A percentile compares a stretch with the other conserved stretches of the same genome.
These are phyloP conservation scores for Phytophthora syringae DNA, from an alignment of 352 stramenopile species.

Conservation along the genomic window DNA sequence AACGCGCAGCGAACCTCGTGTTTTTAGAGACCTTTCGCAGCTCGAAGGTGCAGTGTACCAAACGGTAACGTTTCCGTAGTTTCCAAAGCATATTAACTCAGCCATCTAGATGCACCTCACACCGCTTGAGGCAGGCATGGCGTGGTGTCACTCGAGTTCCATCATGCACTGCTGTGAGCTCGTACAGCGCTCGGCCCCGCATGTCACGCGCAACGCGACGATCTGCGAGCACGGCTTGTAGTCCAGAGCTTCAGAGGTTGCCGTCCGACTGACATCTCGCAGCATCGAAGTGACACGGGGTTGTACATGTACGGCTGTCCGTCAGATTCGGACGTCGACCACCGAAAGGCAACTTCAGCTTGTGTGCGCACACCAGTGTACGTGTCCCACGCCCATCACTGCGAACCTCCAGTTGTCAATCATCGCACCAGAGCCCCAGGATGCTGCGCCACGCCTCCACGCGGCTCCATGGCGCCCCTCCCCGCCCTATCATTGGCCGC, in stretches of 20 bases:
- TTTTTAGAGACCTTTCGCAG: no score
- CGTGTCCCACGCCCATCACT: no score
- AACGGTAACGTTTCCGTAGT: no score
- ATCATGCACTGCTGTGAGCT: conserved; percentile 13
- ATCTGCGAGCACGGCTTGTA: conserved; percentile 26
- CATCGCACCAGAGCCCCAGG: conserved; percentile 1
- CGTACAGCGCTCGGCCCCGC: conserved; percentile 16
- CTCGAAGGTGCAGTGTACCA: no score
- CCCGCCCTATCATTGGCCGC: background rate
- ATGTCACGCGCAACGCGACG: conserved; percentile 10
- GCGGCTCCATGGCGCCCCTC: background rate
- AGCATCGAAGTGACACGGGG: conserved; percentile 38
- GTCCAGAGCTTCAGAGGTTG: conserved; percentile 34
- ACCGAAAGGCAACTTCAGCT: no score
- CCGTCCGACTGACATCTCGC: conserved; percentile 29
- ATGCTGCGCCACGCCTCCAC: conserved; percentile 34
- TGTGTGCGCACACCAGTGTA: conserved; percentile 43
- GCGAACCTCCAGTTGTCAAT: conserved; percentile 3
- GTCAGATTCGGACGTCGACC: no score
- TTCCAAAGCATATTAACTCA: no score
- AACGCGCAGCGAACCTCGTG: conserved; percentile 16
- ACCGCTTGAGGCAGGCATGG: conserved; percentile 12
- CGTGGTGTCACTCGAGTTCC: conserved; percentile 4
- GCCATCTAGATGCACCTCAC: no score
- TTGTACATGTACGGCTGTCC: conserved; percentile 43